Evolutionary conservation across 768 basidiomycete genomes (phyloP), one percentile per base, ranked within the genome.

Genomic region (Lentinula lateritia): DNA sequence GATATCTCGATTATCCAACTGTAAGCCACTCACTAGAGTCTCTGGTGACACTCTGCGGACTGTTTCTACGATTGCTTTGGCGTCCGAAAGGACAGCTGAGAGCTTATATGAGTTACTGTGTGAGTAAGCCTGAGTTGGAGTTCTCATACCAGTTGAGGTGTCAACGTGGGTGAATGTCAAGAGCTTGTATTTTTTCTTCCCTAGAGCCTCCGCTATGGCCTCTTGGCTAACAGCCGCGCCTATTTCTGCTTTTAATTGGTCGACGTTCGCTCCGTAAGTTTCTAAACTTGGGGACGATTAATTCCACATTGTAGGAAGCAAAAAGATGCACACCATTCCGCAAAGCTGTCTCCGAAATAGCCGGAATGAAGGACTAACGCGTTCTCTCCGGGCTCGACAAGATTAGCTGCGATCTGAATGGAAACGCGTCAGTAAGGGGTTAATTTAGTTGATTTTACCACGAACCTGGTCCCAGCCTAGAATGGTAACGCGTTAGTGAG

Each of bases 141-240:
- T 18, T 7, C 6, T 10, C 74, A 50, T 55, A 81, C 87, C 87
- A 50, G 91, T 93, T 5, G 89, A 94, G 7, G 93, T 95, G 72
- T 97, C 94, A 60, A 97, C 96, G 69, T 99, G 97, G 1, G 97
- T 98, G 69, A 99, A 85, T 5, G 94, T 93, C 65, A 98, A 74
- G 58, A 95, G 67, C 73, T 95, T 96, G 82, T 92, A 97, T 67
- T 85, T 86, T 73, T 91, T 91, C 63, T 81, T 75, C 73, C 82
- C 81, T 36, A 98, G 82, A 0, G 90, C 91, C 2, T 78, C 71
- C 66, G 87, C 86, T 41, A 95, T 73, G 32, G 85, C 83, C 2
- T 80, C 71, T 36, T 79, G 72, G 46, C 80, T 74, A 18, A 93
- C 90, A 3, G 85, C 81, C n/a, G 81, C 83, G 16, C 97, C 97